Percentiles rank a stretch among this genome's conserved stretches.
These are phyloP conservation scores for Yarrowia osloensis DNA, from an alignment of 805 yeast genomes.

Conservation along the genomic window DNA sequence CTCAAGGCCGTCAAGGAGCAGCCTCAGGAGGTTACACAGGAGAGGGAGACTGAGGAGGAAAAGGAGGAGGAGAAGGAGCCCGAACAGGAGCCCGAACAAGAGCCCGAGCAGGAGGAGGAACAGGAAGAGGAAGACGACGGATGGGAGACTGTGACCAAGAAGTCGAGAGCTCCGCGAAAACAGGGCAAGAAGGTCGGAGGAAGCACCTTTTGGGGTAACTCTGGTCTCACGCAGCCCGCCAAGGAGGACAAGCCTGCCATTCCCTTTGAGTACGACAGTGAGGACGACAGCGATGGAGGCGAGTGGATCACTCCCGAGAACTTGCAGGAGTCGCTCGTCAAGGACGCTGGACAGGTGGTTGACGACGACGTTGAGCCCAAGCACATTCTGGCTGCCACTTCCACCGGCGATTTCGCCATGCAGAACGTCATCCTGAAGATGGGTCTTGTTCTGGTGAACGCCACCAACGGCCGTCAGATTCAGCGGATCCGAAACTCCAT, in stretches of 20 bases:
- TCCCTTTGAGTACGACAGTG: conserved; percentile 35
- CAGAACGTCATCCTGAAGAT: conserved; percentile 93
- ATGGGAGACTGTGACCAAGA: conserved; percentile 30
- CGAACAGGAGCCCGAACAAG: background rate
- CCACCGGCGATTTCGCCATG: conserved; percentile 96
- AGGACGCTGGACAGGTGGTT: conserved; percentile 66
- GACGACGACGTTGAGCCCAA: conserved; percentile 44
- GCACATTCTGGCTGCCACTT: conserved; percentile 70
- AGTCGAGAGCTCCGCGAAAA: background rate
- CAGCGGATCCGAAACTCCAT: conserved; percentile 84
- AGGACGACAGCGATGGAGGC: conserved; percentile 75
- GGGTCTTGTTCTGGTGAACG: conserved; percentile 82
- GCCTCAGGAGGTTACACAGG: background rate
- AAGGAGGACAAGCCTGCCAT: conserved; percentile 28
- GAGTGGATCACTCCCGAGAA: conserved; percentile 94
- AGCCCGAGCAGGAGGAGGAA: conserved; percentile 31
- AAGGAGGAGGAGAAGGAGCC: background rate
- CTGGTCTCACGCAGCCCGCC: conserved; percentile 21
- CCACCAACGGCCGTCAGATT: conserved; percentile 80
- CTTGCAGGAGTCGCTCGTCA: conserved; percentile 64
- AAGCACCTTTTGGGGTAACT: conserved; percentile 12
- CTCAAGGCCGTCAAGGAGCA: background rate
- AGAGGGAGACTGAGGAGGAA: background rate
- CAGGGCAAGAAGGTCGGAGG: conserved; percentile 1
- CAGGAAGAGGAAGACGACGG: conserved; percentile 23